These are phyloP conservation scores for Suhomyces kilbournensis DNA, from an alignment of 805 yeast species.

Conservation along the genomic window DNA sequence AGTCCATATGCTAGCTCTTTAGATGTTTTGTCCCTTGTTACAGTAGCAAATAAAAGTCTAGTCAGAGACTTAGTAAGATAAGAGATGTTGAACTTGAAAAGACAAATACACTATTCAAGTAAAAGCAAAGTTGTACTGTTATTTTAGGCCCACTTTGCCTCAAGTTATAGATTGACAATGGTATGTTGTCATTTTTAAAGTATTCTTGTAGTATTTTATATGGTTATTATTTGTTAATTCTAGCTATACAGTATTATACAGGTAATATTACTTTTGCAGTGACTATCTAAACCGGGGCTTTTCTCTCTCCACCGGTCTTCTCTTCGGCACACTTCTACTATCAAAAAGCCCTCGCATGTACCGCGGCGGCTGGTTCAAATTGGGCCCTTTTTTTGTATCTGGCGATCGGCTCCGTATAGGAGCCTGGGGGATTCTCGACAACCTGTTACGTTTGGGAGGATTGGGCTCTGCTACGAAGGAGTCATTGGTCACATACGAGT, in stretches of 20 bases:
- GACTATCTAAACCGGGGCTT: constrained; percentile 10
- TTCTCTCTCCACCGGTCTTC: constrained; percentile 1
- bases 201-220: too few species aligned
- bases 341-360: constrained; percentile 40
- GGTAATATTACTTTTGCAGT: too few species aligned
- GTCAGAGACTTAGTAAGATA: too few species aligned
- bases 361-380: constrained; percentile 43
- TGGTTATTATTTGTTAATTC: not conserved
- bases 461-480: constrained; percentile 28
- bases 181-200: too few species aligned
- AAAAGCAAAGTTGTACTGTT: too few species aligned
- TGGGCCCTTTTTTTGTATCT: constrained; percentile 23
- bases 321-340: constrained; percentile 4
- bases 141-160: too few species aligned
- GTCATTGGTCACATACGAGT: constrained; percentile 23
- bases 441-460: not conserved
- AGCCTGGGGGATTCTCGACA: constrained; percentile 23
- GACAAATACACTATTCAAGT: too few species aligned
- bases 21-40: too few species aligned
- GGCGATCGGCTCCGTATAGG: constrained; percentile 1
- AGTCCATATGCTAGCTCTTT: too few species aligned
- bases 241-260: not conserved
- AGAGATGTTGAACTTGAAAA: too few species aligned
- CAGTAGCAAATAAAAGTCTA: too few species aligned
- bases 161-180: too few species aligned